A percentile compares a stretch with the other conserved stretches of the same genome.
These are phyloP conservation scores for Linum tenue DNA, from an alignment of 345 rosid genomes.

Conservation along the genomic window DNA sequence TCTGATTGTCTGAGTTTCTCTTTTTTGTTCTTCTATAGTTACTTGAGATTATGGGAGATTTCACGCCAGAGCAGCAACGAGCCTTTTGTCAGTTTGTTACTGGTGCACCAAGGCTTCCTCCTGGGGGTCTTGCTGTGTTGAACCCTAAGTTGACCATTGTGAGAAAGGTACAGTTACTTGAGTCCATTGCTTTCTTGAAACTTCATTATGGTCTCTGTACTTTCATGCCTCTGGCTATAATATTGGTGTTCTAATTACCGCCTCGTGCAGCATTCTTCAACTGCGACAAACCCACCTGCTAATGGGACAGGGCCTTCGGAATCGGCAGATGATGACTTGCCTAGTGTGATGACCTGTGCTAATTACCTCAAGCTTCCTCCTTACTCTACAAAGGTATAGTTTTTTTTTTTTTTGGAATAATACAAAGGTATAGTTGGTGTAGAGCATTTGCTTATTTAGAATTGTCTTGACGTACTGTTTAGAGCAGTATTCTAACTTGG, in stretches of 20 bases:
- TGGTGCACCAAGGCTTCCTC: constrained; percentile 99
- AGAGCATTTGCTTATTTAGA: no score
- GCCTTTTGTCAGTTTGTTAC: constrained; percentile 98
- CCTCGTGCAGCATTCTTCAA: constrained; percentile 69
- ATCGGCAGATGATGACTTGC: constrained; percentile 89
- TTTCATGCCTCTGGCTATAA: background rate
- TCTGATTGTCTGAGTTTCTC: background rate
- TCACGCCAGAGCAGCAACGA: constrained; percentile 91
- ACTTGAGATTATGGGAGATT: constrained; percentile 95
- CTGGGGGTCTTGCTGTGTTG: constrained; percentile 92
- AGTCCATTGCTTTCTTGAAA: background rate
- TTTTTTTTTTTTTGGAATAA: no score
- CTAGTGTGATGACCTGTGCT: constrained; percentile 99
- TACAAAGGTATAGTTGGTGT: no score
- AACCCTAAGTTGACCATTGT: constrained; percentile 95
- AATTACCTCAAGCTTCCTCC: constrained; percentile 99
- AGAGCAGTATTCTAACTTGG: no score
- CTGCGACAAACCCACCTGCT: constrained; percentile 46
- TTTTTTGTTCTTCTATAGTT: constrained; percentile 32
- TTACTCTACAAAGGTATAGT: constrained; percentile 78
- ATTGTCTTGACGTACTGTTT: no score
- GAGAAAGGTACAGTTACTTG: constrained; percentile 58
- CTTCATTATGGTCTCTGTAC: background rate
- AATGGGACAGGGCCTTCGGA: constrained; percentile 67
- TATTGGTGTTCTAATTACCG: background rate